Conservation (phyloP, 1,284 basidiomycete species). For the Chalciporus sp. region DNA sequence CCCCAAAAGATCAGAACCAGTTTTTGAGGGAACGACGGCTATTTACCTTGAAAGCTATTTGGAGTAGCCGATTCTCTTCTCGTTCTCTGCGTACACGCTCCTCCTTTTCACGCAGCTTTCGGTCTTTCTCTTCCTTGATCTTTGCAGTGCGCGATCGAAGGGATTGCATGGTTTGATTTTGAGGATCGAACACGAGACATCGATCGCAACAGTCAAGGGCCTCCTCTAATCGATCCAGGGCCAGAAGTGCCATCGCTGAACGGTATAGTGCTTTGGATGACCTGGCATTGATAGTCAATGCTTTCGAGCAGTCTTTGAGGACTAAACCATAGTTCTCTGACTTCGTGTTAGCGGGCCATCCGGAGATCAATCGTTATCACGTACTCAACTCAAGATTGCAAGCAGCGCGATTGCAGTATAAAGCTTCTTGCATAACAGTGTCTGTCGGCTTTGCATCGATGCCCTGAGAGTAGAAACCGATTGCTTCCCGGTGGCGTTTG, state of each 20-base stretch:
- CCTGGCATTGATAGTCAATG: constrained; percentile 61
- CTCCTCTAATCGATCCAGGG: constrained; percentile 75
- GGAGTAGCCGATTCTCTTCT: constrained; percentile 49
- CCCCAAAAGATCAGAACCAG: constrained; percentile 10
- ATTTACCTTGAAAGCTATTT: constrained; percentile 63
- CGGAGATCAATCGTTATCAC: constrained; percentile 8
- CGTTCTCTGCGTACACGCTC: constrained; percentile 50
- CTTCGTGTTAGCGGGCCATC: constrained; percentile 5
- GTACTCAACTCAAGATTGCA: constrained; percentile 87
- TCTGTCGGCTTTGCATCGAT: constrained; percentile 82
- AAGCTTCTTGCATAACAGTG: constrained; percentile 58
- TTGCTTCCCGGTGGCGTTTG: constrained; percentile 85
- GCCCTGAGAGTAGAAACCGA: constrained; percentile 89
- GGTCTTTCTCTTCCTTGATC: constrained; percentile 51
- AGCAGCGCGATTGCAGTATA: constrained; percentile 90
- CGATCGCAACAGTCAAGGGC: constrained; percentile 78
- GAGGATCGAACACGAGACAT: constrained; percentile 59
- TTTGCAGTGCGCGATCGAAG: constrained; percentile 51
- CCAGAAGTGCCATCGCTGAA: constrained; percentile 74
- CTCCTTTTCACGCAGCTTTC: constrained; percentile 50
- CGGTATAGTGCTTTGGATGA: constrained; percentile 86
- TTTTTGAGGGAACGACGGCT: not conserved
- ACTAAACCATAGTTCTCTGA: constrained; percentile 87
- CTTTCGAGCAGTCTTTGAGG: constrained; percentile 80
- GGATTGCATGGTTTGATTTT: constrained; percentile 53